Evolutionary conservation across 2,329 filamentous ascomycete species (phyloP).

Genomic region (Neophaeococcomyces mojaviensis): DNA sequence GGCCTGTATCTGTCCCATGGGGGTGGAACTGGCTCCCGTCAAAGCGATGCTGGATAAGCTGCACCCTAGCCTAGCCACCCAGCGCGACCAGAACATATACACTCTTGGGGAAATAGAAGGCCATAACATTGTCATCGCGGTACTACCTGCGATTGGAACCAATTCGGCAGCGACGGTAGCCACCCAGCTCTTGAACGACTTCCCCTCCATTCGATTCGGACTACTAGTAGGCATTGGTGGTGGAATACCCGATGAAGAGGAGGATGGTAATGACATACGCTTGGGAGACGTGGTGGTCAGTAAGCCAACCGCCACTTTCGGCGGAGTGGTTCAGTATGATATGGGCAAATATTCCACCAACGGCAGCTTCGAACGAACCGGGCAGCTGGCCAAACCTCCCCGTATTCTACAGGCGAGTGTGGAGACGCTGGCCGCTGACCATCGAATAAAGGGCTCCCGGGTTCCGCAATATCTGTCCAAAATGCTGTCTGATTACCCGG

Average conservation of each 20-base stretch:
- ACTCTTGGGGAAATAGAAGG: constrained; percentile 13
- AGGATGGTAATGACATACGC: constrained; percentile 14
- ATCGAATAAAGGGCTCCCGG: no score
- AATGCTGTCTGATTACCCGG: no score
- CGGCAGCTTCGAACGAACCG: constrained; percentile 13
- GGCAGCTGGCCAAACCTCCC: constrained; percentile 20
- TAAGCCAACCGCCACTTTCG: constrained; percentile 6
- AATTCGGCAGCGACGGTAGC: constrained; percentile 12
- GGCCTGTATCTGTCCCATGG: constrained; percentile 19
- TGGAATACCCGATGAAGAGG: constrained; percentile 19
- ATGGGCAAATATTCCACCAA: constrained; percentile 17
- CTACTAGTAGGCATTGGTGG: constrained; percentile 41
- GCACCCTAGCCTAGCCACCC: constrained; percentile 5
- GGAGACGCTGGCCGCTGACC: no score
- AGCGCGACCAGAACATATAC: constrained; percentile 14
- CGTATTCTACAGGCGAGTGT: constrained; percentile 13
- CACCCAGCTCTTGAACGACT: constrained; percentile 15
- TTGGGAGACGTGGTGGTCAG: constrained; percentile 26
- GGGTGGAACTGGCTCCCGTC: constrained; percentile 17
- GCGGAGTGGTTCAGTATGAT: constrained; percentile 22
- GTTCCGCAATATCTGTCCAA: no score
- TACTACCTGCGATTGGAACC: constrained; percentile 13
- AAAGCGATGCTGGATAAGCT: constrained; percentile 14
- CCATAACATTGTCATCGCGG: constrained; percentile 20
- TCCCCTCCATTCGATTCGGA: constrained; percentile 19